Percentiles rank a stretch among this genome's conserved stretches.
Evolutionary conservation across 805 yeast genomes (phyloP).

Genomic region (Wickerhamomyces bovis): DNA sequence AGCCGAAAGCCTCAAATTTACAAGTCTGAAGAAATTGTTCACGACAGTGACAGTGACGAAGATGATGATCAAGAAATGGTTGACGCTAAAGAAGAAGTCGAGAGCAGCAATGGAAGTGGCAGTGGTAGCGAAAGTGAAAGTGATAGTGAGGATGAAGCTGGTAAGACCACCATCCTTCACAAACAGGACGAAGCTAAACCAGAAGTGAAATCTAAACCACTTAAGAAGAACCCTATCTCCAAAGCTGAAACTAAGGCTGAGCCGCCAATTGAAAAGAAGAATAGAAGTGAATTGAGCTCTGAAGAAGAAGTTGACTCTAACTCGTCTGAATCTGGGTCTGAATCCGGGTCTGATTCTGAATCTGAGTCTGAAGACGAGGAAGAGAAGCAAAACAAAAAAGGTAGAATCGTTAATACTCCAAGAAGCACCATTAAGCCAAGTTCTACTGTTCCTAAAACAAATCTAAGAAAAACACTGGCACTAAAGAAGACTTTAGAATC

Average conservation of each 20-base stretch:
- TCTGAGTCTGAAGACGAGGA: constrained; percentile 25
- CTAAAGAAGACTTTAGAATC: constrained; percentile 2
- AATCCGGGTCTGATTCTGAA: constrained; percentile 20
- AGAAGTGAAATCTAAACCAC: background rate
- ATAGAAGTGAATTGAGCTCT: background rate
- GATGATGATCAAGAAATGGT: background rate
- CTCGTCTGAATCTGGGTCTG: constrained; percentile 6
- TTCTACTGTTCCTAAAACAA: background rate
- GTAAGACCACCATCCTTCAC: background rate
- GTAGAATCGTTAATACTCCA: constrained; percentile 45
- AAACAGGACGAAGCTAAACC: background rate
- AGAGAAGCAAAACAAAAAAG: constrained; percentile 26
- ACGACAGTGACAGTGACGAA: background rate
- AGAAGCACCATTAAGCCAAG: constrained; percentile 23
- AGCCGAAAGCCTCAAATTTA: background rate
- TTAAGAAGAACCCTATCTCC: background rate
- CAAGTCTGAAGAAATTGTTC: background rate
- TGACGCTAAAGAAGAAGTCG: background rate
- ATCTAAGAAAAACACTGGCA: constrained; percentile 15
- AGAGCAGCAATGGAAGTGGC: background rate
- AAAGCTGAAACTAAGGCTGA: background rate
- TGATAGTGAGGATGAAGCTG: background rate
- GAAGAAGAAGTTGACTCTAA: constrained; percentile 5
- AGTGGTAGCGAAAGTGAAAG: background rate
- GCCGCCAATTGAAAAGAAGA: background rate